Conservation (phyloP, 345 rosid species). For the Mangifera indica region DNA sequence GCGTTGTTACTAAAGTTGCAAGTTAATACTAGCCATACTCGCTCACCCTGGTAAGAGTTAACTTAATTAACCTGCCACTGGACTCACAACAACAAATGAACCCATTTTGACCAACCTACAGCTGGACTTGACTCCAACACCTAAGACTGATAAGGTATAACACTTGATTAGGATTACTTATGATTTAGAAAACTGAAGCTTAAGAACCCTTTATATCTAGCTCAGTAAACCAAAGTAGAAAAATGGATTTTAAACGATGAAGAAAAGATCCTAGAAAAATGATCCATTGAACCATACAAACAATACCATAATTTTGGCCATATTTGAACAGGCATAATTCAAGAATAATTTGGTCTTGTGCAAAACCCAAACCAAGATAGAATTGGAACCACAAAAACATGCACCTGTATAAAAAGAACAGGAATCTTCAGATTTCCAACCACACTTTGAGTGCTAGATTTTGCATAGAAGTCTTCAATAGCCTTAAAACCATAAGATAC, state of each 20-base stretch:
- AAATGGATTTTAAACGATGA: no score
- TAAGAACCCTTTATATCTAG: neutral
- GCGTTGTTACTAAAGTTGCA: neutral
- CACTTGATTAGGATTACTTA: neutral
- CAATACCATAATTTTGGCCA: neutral
- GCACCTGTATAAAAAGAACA: slow-evolving; percentile 89
- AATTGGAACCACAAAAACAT: slow-evolving; percentile 13
- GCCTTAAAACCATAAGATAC: slow-evolving; percentile 72
- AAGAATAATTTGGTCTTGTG: neutral
- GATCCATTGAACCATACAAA: slow-evolving; percentile 1
- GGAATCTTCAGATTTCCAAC: slow-evolving; percentile 86
- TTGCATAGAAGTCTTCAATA: slow-evolving; percentile 73
- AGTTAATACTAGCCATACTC: neutral
- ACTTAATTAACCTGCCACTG: neutral
- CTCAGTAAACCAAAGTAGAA: neutral
- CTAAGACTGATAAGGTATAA: neutral
- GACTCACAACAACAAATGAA: neutral
- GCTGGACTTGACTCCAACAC: neutral
- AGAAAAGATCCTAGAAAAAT: neutral
- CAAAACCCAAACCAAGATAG: slow-evolving; percentile 13
- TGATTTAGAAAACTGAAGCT: neutral
- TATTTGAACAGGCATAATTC: no score
- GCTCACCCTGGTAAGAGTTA: neutral
- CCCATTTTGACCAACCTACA: slow-evolving; percentile 1
- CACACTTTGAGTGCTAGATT: slow-evolving; percentile 62